Conservation (phyloP, 768 basidiomycete species). For the Boletus pseudo-olivaceus region DNA sequence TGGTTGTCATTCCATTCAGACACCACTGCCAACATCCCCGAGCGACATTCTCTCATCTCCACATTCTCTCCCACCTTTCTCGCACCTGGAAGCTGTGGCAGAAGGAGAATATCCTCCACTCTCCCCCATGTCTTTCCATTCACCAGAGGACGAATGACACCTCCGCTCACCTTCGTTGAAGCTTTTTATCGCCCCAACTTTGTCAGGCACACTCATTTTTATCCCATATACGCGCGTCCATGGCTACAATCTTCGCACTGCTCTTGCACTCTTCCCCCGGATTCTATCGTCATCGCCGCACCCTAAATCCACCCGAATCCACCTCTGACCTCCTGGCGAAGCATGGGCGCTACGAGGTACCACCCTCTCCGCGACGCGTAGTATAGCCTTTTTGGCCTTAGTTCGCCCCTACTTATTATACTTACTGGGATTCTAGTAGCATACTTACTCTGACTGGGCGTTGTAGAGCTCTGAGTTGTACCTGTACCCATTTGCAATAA, state of each 20-base stretch:
- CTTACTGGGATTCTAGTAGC: constrained; percentile 32
- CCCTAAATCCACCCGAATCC: constrained; percentile 11
- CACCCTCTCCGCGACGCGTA: constrained; percentile 9
- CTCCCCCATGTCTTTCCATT: constrained; percentile 70
- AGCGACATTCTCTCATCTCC: constrained; percentile 38
- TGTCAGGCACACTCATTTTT: constrained; percentile 27
- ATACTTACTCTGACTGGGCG: constrained; percentile 27
- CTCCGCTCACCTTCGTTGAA: constrained; percentile 15
- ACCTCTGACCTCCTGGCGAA: constrained; percentile 19
- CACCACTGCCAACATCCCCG: constrained; percentile 49
- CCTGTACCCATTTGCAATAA: constrained; percentile 29
- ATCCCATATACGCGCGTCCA: constrained; percentile 25
- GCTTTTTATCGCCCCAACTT: constrained; percentile 22
- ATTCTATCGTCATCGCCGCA: constrained; percentile 17
- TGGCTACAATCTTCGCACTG: constrained; percentile 28
- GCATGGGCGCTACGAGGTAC: constrained; percentile 3
- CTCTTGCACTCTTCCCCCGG: constrained; percentile 27
- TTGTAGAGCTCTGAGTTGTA: constrained; percentile 34
- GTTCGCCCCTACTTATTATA: constrained; percentile 27
- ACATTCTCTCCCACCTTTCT: constrained; percentile 69
- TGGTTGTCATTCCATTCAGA: constrained; percentile 32
- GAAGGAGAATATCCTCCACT: constrained; percentile 71
- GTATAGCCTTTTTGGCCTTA: constrained; percentile 17
- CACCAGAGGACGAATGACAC: constrained; percentile 44
- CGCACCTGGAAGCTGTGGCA: constrained; percentile 79